A percentile compares a stretch with the other conserved stretches of the same genome.
These are phyloP conservation scores for Rhizopogon vinicolor DNA, from an alignment of 768 basidiomycete species.

Conservation along the genomic window DNA sequence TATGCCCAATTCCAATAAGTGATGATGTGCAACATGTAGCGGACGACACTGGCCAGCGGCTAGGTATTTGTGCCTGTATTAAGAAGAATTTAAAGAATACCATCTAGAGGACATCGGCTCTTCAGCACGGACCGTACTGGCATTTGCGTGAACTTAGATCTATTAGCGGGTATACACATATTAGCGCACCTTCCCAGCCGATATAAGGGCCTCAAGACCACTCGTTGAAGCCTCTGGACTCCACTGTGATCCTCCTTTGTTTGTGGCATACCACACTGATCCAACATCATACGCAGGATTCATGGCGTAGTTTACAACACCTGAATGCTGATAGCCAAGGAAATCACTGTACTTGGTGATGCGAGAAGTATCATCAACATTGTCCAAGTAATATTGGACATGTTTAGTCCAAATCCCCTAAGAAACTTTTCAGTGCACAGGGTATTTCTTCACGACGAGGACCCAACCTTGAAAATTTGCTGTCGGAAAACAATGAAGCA, in stretches of 20 bases:
- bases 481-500: background rate
- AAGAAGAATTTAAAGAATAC: background rate
- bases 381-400: constrained; percentile 45
- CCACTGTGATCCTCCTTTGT: constrained; percentile 23
- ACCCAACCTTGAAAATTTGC: constrained; percentile 28
- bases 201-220: constrained; percentile 25
- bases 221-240: constrained; percentile 24
- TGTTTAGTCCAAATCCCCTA: constrained; percentile 50
- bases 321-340: constrained; percentile 34
- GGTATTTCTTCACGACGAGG: background rate
- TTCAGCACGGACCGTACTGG: constrained; percentile 16
- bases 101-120: too few species aligned
- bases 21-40: too few species aligned
- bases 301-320: constrained; percentile 33
- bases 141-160: background rate
- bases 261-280: constrained; percentile 26
- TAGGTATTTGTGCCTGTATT: too few species aligned
- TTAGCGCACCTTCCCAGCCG: constrained; percentile 19
- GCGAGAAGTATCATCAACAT: constrained; percentile 36
- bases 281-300: constrained; percentile 37
- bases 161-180: constrained; percentile 3
- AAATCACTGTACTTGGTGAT: constrained; percentile 36
- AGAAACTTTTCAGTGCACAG: background rate
- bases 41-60: too few species aligned
- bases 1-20: too few species aligned